Base-by-base conservation (phyloP, 2,329 filamentous ascomycete species). In the Drechslerella coelobrocha region DNA sequence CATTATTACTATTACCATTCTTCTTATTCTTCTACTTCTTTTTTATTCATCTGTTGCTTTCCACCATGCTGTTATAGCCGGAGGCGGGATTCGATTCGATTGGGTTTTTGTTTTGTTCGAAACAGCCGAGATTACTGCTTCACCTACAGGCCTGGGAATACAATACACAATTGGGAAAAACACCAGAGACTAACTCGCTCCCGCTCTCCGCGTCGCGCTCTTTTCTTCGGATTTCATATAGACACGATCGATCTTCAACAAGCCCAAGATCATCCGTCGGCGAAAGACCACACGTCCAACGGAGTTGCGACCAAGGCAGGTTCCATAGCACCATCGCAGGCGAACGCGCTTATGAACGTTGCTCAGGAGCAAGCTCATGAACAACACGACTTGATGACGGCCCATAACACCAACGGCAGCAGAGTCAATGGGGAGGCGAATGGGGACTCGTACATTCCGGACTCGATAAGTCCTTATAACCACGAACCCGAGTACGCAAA, bases 231-330 rank as follows among this genome's bases (percentile, higher is more conserved):
- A 34, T 65, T n/a, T 45, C 47, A 57, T 19, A 47, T 80, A 96
- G 93, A 97, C 82, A 95, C 93, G 73, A 89, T 97, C 81, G 94
- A 97, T 81, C 87, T 97, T 56, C 94, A 97, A 84, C 65, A 69
- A 51, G 86, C 91, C 80, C 89, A 87, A 77, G 83, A 88, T 77
- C 83, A 89, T 68, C 91, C 92, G 31, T 94, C 92, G 48, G 91
- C 93, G 39, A 85, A 96, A 81, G 89, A 92, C 78, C 92, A 96
- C 79, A 82, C 84, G 14, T 83, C 82, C 61, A 78, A 69, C 50
- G 61, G 69, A 80, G 65, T 81, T 81, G 68, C 83, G 81, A 66
- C 80, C 83, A 75, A 85, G 80, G 72, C 80, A 73, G 81, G 84
- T 72, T 80, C 83, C 73, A 81, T 89, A 76, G 89, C 88, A 74